Base-by-base conservation (phyloP, 345 rosid genomes). In the Ailanthus altissimus region DNA sequence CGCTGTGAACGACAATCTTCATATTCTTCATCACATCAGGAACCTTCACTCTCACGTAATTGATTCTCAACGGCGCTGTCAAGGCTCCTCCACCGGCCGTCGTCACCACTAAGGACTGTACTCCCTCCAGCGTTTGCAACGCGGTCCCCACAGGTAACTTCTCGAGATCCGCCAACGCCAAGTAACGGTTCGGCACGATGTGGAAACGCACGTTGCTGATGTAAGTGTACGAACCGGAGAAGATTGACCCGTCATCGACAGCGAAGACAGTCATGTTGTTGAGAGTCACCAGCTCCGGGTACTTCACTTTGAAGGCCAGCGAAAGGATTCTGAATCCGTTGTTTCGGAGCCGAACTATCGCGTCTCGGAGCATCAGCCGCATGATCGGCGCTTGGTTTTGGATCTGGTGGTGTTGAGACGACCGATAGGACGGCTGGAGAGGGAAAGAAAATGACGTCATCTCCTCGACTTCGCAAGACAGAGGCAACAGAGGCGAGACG, bases 321-420 rank as follows among this genome's bases (percentile, higher is more conserved):
- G 94, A 85, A 73, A 90, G 84, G 26, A 90, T 74, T 72, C 79
- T 79, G 84, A 85, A 90, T 38, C 92, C 92, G 67, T 87, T 89
- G 86, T 81, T 86, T 36, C 89, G 89, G 66, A 90, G 89, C 20
- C 90, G 81, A 28, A 89, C 83, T 75, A 89, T 82, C 40, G 89
- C 85, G 73, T 90, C 94, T 2, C 89, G 85, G 14, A 90, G 81
- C 94, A 90, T 90, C 78, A 83, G 77, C 21, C 87, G 89, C 92
- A 89, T 86, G 70, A 89, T 68, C 42, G 89, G 80, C 23, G 80
- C 78, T 66, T 83, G 82, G 49, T n/a, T 65, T 9, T 53, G 63
- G 11, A 50, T 32, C 71, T 64, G 78, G 42, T 40, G 16, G 6
- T 54, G 20, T 1, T 79, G 75, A 23, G 65, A 71, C 36, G 54